These are phyloP conservation scores for Bertia moriformis DNA, from an alignment of 2,329 filamentous ascomycete genomes.

Conservation along the genomic window DNA sequence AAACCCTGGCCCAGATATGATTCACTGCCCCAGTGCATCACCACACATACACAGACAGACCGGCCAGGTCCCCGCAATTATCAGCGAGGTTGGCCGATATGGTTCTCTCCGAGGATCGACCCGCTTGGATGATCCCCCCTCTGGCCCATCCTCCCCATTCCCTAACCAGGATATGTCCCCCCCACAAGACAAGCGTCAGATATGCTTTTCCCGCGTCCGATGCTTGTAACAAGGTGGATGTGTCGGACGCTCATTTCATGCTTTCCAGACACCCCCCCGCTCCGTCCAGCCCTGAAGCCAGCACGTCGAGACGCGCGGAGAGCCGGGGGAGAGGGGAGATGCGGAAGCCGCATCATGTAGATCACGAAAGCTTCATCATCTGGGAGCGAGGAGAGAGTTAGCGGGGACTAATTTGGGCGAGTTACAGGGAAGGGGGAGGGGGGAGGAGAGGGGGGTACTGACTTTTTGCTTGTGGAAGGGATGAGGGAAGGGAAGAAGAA, in stretches of 20 bases:
- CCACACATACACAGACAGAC: too few relatives aligned
- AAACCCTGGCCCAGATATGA: too few relatives aligned
- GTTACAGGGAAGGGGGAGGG: conserved; percentile 6
- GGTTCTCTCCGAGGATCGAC: too few relatives aligned
- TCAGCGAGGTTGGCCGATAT: too few relatives aligned
- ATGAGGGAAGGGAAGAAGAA: conserved; percentile 82
- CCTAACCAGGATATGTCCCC: too few relatives aligned
- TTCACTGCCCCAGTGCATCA: too few relatives aligned
- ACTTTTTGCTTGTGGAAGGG: conserved; percentile 73
- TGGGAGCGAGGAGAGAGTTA: conserved; percentile 19
- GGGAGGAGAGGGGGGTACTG: conserved; percentile 30
- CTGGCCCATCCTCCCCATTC: too few relatives aligned
- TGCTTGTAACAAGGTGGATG: conserved; percentile 84
- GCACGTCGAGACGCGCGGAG: conserved; percentile 84
- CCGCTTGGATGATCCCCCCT: too few relatives aligned
- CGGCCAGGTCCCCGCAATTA: too few relatives aligned
- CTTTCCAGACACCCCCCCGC: conserved; percentile 37
- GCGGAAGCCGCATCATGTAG: conserved; percentile 66
- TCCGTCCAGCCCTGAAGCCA: conserved; percentile 52
- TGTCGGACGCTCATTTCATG: conserved; percentile 99
- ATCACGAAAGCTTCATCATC: conserved; percentile 99
- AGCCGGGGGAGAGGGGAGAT: conserved; percentile 56
- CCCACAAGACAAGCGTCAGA: neutral
- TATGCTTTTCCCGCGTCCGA: conserved; percentile 97
- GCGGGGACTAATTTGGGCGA: conserved; percentile 1